A percentile compares a stretch with the other conserved stretches of the same genome.
phyloP scores from a whole-genome alignment of 352 stramenopile species.

The Globisporangium emineosum region DNA sequence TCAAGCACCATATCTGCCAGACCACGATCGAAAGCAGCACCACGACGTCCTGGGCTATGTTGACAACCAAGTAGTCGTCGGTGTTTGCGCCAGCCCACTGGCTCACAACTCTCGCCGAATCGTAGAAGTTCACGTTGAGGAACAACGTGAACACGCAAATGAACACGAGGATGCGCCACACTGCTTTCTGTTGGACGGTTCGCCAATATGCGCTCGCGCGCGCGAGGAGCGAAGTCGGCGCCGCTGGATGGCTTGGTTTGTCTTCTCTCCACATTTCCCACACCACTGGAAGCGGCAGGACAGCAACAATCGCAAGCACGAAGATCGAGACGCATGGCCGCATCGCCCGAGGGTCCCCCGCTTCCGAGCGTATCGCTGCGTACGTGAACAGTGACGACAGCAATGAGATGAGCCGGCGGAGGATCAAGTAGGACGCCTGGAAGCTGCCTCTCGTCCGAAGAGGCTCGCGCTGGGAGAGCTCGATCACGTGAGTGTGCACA shows the following conservation, averaged over 20 bases:
- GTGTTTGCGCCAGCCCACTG: slow-evolving; percentile 25
- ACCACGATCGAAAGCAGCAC: slow-evolving; percentile 23
- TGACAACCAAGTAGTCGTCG: slow-evolving; percentile 22
- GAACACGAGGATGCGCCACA: slow-evolving; percentile 44
- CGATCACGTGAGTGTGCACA: slow-evolving; percentile 36
- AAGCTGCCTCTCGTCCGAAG: slow-evolving; percentile 31
- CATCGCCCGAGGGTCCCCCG: slow-evolving; percentile 5
- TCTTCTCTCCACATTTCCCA: slow-evolving; percentile 30
- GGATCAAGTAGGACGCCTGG: slow-evolving; percentile 37
- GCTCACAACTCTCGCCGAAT: slow-evolving; percentile 18
- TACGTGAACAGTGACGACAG: slow-evolving; percentile 10
- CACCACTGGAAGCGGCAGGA: slow-evolving; percentile 29
- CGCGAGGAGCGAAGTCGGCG: slow-evolving; percentile 24
- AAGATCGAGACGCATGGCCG: slow-evolving; percentile 16
- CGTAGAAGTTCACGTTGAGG: slow-evolving; percentile 28
- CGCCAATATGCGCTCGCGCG: slow-evolving; percentile 27
- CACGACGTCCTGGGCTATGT: slow-evolving; percentile 21
- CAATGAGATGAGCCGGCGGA: slow-evolving; percentile 25
- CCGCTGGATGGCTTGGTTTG: neutral
- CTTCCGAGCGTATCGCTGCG: slow-evolving; percentile 9
- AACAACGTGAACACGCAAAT: slow-evolving; percentile 42
- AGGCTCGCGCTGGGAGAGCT: slow-evolving; percentile 42
- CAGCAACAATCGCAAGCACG: slow-evolving; percentile 27
- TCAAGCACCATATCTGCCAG: slow-evolving; percentile 45
- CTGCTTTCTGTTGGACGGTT: slow-evolving; percentile 48